Percentiles rank a stretch among this genome's conserved stretches.
Evolutionary conservation across 2,329 filamentous ascomycete genomes (phyloP).

Genomic region (Geosmithia morbida): DNA sequence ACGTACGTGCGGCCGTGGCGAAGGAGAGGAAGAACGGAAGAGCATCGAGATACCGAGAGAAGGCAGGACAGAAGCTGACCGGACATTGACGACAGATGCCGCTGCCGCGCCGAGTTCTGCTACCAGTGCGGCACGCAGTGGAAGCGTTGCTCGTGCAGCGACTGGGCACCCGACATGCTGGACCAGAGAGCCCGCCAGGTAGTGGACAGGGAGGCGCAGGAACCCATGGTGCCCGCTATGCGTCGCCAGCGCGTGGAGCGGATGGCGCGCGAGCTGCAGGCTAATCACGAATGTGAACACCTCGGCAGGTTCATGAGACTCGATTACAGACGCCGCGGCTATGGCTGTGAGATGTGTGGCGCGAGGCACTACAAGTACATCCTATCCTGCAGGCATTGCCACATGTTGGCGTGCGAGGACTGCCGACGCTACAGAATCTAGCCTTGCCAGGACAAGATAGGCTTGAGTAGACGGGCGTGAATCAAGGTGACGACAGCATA

Average conservation of each 20-base stretch:
- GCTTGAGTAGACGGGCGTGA: no score
- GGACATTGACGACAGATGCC: constrained; percentile 1
- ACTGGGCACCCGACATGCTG: constrained; percentile 4
- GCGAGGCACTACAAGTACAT: constrained; percentile 2
- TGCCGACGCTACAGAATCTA: constrained; percentile 2
- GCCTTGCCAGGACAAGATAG: no score
- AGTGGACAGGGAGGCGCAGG: constrained; percentile 3
- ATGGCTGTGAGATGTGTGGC: constrained; percentile 2
- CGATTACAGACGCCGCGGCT: neutral
- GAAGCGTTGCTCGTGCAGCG: constrained; percentile 4
- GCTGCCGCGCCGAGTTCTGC: constrained; percentile 4
- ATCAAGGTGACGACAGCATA: no score
- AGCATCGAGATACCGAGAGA: no score
- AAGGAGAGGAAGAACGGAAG: no score
- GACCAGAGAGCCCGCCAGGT: constrained; percentile 3
- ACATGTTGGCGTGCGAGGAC: constrained; percentile 2
- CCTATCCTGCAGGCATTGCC: constrained; percentile 3
- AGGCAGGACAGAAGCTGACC: neutral
- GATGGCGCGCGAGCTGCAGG: constrained; percentile 2
- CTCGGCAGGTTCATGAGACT: constrained; percentile 2
- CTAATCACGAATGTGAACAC: constrained; percentile 3
- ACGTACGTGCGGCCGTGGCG: constrained; percentile 3
- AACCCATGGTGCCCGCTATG: constrained; percentile 2
- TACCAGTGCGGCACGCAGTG: constrained; percentile 4
- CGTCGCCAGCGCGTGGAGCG: constrained; percentile 1